Evolutionary conservation across 106 monocot species (phyloP).

Genomic region (Allium sativum): DNA sequence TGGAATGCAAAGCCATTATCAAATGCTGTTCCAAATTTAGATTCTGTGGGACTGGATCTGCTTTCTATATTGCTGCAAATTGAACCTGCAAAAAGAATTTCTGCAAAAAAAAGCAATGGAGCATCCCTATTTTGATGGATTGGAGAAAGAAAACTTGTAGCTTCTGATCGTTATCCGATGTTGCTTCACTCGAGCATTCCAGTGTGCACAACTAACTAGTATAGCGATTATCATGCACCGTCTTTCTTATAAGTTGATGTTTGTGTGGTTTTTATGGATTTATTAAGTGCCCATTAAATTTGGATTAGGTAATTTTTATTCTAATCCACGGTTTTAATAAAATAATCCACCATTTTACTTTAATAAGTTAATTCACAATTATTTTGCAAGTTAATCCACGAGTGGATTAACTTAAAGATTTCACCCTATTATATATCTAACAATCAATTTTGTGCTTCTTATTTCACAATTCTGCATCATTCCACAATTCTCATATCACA

Average conservation of each 20-base stretch:
- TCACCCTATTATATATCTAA: too few relatives aligned
- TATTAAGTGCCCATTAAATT: too few relatives aligned
- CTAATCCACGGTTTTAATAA: too few relatives aligned
- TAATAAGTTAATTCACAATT: too few relatives aligned
- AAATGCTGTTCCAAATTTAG: constrained; percentile 46
- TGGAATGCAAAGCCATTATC: constrained; percentile 58
- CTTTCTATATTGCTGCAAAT: constrained; percentile 85
- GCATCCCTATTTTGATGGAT: constrained; percentile 74
- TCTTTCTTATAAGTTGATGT: neutral
- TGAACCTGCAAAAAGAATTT: constrained; percentile 67
- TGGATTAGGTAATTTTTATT: too few relatives aligned
- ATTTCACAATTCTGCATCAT: too few relatives aligned
- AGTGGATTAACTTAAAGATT: too few relatives aligned
- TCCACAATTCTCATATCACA: too few relatives aligned
- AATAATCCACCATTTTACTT: too few relatives aligned
- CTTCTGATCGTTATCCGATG: neutral
- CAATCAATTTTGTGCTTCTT: too few relatives aligned
- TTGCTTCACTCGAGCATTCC: constrained; percentile 6
- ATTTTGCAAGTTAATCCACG: too few relatives aligned
- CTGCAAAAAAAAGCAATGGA: constrained; percentile 83
- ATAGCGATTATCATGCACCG: neutral
- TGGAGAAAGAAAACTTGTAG: constrained; percentile 35
- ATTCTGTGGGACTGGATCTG: constrained; percentile 54
- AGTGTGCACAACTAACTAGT: neutral
- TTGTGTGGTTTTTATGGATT: neutral